phyloP scores from a whole-genome alignment of 768 basidiomycete genomes.

The Gloeopeniophorella convolvens region DNA sequence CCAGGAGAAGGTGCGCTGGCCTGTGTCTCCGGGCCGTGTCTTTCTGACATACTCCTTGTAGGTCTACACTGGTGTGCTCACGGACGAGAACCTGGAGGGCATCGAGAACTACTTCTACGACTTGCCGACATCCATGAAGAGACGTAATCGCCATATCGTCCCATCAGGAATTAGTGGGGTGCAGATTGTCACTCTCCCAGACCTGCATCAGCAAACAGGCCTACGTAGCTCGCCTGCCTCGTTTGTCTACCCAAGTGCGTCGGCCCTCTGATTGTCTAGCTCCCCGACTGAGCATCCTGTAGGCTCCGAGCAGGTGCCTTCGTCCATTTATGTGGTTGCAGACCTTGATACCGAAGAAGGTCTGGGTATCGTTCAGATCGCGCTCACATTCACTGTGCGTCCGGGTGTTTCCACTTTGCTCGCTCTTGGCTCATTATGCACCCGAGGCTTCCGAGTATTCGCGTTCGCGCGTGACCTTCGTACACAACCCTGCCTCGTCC shows the following conservation, averaged over 20 bases:
- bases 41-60: conserved; percentile 12
- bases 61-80: conserved; percentile 54
- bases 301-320: conserved; percentile 27
- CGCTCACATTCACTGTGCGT: conserved; percentile 58
- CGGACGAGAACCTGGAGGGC: conserved; percentile 43
- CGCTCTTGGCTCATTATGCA: conserved; percentile 1
- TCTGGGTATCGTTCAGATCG: conserved; percentile 51
- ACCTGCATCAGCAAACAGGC: conserved; percentile 42
- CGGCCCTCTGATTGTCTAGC: background rate
- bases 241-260: conserved; percentile 63
- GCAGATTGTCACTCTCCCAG: conserved; percentile 48
- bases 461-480: conserved; percentile 59
- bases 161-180: conserved; percentile 42
- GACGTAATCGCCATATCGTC: conserved; percentile 74
- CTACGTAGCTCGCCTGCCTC: conserved; percentile 36
- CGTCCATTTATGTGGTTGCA: conserved; percentile 62
- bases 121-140: conserved; percentile 59
- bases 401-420: background rate
- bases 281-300: conserved; percentile 23
- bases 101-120: conserved; percentile 86
- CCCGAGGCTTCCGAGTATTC: conserved; percentile 37
- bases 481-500: conserved; percentile 56
- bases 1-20: conserved; percentile 57
- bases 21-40: background rate
- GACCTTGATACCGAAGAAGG: conserved; percentile 69